A percentile compares a stretch with the other conserved stretches of the same genome.
These are phyloP conservation scores for Emmonsiellopsis sp. DNA, from an alignment of 2,329 filamentous ascomycete genomes.

Conservation along the genomic window DNA sequence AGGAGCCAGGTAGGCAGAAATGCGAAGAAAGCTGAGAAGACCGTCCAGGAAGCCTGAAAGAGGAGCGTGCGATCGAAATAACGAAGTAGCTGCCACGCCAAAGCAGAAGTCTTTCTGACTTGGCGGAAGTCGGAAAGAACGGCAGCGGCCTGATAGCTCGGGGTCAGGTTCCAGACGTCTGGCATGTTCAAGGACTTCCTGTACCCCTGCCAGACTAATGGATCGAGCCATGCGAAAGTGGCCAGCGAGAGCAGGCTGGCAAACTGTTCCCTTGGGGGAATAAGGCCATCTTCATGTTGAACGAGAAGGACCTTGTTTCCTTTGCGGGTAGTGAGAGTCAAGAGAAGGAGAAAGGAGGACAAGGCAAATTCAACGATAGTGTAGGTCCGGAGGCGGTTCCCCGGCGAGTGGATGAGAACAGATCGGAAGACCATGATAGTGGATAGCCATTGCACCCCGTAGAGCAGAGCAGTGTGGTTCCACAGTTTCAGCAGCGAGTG, in stretches of 20 bases:
- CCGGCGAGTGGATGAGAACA: constrained; percentile 66
- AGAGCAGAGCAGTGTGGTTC: constrained; percentile 86
- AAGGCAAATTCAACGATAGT: constrained; percentile 67
- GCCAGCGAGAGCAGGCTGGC: constrained; percentile 82
- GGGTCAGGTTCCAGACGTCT: constrained; percentile 84
- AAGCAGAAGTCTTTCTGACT: constrained; percentile 67
- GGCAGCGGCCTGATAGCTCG: constrained; percentile 75
- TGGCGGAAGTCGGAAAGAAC: constrained; percentile 78
- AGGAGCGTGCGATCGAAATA: constrained; percentile 74
- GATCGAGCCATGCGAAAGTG: constrained; percentile 85
- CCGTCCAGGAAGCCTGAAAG: constrained; percentile 70
- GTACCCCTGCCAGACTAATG: constrained; percentile 83
- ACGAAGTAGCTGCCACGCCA: constrained; percentile 71
- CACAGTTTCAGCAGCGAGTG: constrained; percentile 68
- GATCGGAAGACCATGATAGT: constrained; percentile 73
- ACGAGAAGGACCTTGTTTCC: constrained; percentile 83
- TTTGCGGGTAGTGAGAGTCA: constrained; percentile 75
- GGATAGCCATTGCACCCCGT: constrained; percentile 73
- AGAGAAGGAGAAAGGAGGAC: constrained; percentile 61
- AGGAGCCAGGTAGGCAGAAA: constrained; percentile 88
- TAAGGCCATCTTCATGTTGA: constrained; percentile 80
- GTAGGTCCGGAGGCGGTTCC: constrained; percentile 53
- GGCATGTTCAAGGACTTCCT: constrained; percentile 71
- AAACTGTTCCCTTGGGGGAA: constrained; percentile 76
- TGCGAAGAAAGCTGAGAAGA: constrained; percentile 70